Conservation (phyloP, 2,329 filamentous ascomycete genomes). For the Alternaria brassicae region DNA sequence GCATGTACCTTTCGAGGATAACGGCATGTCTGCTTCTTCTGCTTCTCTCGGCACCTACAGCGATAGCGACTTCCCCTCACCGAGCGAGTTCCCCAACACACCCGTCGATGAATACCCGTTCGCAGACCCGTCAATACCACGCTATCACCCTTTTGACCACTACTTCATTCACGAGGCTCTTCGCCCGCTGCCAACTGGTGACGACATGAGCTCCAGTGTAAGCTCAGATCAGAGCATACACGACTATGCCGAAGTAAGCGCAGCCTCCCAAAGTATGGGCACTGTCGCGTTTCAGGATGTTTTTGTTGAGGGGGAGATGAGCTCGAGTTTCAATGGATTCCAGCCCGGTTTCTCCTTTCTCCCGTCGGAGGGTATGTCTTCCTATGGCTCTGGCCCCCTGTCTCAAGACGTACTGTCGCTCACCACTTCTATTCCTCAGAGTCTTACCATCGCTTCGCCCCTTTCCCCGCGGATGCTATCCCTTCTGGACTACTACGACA, state of each 20-base stretch:
- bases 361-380: conserved; percentile 52
- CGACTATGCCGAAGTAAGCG: conserved; percentile 52
- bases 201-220: conserved; percentile 55
- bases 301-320: conserved; percentile 50
- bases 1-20: conserved; percentile 51
- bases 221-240: conserved; percentile 56
- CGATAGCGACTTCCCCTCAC: conserved; percentile 57
- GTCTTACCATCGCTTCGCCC: conserved; percentile 61
- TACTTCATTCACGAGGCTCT: conserved; percentile 46
- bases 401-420: conserved; percentile 49
- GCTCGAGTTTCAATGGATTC: conserved; percentile 47
- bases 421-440: conserved; percentile 53
- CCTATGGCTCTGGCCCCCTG: conserved; percentile 49
- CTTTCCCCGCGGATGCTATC: conserved; percentile 81
- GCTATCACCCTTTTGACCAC: conserved; percentile 45
- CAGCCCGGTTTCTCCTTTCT: conserved; percentile 51
- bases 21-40: conserved; percentile 54
- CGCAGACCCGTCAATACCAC: conserved; percentile 50
- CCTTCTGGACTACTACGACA: conserved; percentile 92
- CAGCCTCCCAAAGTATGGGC: conserved; percentile 45
- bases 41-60: conserved; percentile 57
- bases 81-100: conserved; percentile 56
- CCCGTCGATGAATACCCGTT: conserved; percentile 55
- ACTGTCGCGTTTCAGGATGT: conserved; percentile 48
- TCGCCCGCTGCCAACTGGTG: conserved; percentile 47